Conservation (phyloP, 768 basidiomycete species). For the Leccinum aurantiacum region DNA sequence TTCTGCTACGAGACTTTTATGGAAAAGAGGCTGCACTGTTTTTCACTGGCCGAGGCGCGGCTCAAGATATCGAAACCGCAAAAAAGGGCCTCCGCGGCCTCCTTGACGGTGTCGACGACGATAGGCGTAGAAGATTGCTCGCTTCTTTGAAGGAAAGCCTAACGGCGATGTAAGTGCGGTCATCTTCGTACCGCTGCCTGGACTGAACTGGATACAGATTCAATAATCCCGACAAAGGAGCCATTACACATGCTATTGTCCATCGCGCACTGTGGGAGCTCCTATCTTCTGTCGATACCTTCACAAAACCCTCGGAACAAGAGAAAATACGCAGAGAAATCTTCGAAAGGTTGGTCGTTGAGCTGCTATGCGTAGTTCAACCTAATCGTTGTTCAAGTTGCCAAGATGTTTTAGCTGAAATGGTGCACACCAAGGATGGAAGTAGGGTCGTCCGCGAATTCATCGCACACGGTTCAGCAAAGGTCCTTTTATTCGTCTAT, state of each 20-base stretch:
- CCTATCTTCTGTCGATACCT: constrained; percentile 55
- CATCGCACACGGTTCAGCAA: constrained; percentile 78
- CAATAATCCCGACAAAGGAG: constrained; percentile 89
- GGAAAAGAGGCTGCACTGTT: constrained; percentile 86
- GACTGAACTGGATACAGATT: constrained; percentile 50
- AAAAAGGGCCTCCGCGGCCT: constrained; percentile 69
- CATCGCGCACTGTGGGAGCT: constrained; percentile 90
- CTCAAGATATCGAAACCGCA: constrained; percentile 60
- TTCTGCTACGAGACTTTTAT: constrained; percentile 85
- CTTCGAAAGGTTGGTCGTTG: constrained; percentile 64
- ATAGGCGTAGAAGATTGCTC: constrained; percentile 67
- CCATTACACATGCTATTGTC: constrained; percentile 82
- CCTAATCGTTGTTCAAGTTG: constrained; percentile 45
- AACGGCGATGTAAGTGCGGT: constrained; percentile 60
- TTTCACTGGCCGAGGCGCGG: constrained; percentile 50
- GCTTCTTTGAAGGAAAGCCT: constrained; percentile 72
- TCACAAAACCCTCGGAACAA: constrained; percentile 61
- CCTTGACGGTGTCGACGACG: constrained; percentile 60
- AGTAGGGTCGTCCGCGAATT: constrained; percentile 85
- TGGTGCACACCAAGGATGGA: constrained; percentile 93
- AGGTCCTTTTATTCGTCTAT: constrained; percentile 43
- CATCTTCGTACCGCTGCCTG: neutral
- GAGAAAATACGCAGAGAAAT: constrained; percentile 79
- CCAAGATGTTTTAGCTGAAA: constrained; percentile 83
- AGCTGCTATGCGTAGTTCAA: neutral